Evolutionary conservation across 768 basidiomycete genomes (phyloP), one percentile per base, ranked within the genome.

Genomic region (Mycena chlorophos): DNA sequence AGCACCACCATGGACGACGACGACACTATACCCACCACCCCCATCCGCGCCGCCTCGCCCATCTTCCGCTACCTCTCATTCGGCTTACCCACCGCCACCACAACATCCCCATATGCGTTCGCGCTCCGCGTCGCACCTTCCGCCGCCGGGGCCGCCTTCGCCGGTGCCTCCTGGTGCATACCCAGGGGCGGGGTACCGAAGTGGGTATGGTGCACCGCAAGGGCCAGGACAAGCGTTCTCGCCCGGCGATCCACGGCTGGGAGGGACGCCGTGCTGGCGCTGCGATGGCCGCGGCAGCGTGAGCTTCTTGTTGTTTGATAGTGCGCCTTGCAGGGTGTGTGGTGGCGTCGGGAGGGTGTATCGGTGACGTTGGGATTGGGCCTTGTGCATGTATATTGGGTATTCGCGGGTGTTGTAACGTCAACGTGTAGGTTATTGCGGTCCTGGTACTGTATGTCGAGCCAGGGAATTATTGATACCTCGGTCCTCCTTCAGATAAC

Each of bases 231-330:
- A 78, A 1, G 74, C 86, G 3, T 79, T 87, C 50, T 57, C 56
- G 0, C 80, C 90, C 0, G 90, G 90, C 2, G 90, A 92, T 67
- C 75, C 85, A 20, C 69, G 89, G 45, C 70, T 91, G 8, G 90
- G 89, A 2, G 90, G 91, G 0, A 61, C 70, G 40, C 50, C 78
- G 60, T 92, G 91, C 67, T 82, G 78, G 81, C 71, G 77, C 22
- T 92, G 90, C 65, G 70, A 74, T 29, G 91, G 91, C 2, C 66
- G 69, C 20, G 89, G 88, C 3, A 70, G 61, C 30, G 65, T 79
- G 29, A 73, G 74, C 23, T 71, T 84, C 49, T 68, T 88, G 42
- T 58, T 88, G 3, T 76, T 89, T 45, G 84, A 87, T 54, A 65
- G 72, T 58, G 66, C 71, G 47, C 71, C 67, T 31, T 92, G 90